phyloP scores from a whole-genome alignment of 1,284 basidiomycete species.

The Cryptococcus neoformans region DNA sequence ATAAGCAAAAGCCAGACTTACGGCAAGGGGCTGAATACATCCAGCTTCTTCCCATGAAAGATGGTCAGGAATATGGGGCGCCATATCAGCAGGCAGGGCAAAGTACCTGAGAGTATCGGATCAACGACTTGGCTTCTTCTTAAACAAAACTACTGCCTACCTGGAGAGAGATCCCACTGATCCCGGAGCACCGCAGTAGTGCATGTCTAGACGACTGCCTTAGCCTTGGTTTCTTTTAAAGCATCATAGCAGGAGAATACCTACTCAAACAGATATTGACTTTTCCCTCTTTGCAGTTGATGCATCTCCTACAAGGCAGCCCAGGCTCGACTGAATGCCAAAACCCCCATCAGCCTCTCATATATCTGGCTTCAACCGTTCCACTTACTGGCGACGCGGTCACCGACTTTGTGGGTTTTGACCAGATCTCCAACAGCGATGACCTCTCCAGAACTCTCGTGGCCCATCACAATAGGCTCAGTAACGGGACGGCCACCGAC shows the following conservation, averaged over 20 bases:
- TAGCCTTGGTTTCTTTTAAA: conserved; percentile 4
- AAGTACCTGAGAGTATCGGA: conserved; percentile 21
- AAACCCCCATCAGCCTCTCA: not conserved
- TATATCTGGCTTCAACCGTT: not conserved
- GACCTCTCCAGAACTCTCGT: conserved; percentile 47
- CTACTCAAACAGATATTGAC: conserved; percentile 57
- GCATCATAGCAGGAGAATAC: not conserved
- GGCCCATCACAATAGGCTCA: conserved; percentile 49
- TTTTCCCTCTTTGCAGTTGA: conserved; percentile 61
- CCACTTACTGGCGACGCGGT: conserved; percentile 50
- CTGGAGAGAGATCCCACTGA: conserved; percentile 47
- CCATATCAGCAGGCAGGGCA: conserved; percentile 46
- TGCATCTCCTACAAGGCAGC: conserved; percentile 52
- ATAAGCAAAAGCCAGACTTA: conserved; percentile 42
- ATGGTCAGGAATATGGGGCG: conserved; percentile 47
- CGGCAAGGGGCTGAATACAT: conserved; percentile 87
- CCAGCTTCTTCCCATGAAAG: conserved; percentile 52
- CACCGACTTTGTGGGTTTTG: conserved; percentile 49
- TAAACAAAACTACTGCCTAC: conserved; percentile 49
- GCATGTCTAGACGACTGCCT: conserved; percentile 19
- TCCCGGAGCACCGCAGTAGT: conserved; percentile 44
- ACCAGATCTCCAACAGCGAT: conserved; percentile 46
- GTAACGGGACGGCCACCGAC: conserved; percentile 44
- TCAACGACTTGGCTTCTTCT: not conserved
- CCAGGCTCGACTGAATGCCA: conserved; percentile 55